Evolutionary conservation across 2,329 filamentous ascomycete species (phyloP), one percentile per base, ranked within the genome.

Genomic region (Coniochaeta sp.): DNA sequence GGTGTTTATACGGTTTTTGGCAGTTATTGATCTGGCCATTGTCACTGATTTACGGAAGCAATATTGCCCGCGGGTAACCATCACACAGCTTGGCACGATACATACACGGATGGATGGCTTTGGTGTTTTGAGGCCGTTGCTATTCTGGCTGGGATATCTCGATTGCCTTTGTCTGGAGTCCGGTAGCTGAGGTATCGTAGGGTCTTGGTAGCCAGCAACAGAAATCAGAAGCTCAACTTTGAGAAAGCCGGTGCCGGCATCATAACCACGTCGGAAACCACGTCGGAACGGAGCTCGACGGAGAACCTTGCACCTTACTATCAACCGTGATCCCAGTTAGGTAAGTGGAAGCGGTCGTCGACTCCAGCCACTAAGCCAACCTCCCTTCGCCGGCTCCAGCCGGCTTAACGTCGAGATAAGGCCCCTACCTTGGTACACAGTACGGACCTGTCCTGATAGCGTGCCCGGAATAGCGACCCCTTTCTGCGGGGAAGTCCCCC

Each of bases 351-450:
- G 22, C 47, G 47, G 26, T 24, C 16, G 26, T 24, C 16, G 14
- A 3, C 24, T n/a, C 47, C 47, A 47, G 38, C n/a, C 38, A 5
- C n/a, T 10, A 19, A 47, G 19, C 19, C 24, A 8, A 2, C 19
- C n/a, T 44, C 14, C n/a, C 9, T 47, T 24, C 42, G 26, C 42
- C 47, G 47, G 47, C 47, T 52, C 47, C 22, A 52, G 47, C 47
- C 47, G 47, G 47, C 47, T 52, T 52, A 52, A 52, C 26, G 47
- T 52, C 47, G n/a, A 26, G 47, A 52, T 52, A 52, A 52, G 47
- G 9, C 47, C 47, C 17, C 12, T 40, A n/a, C 38, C 38, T n/a
- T n/a, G n/a, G n/a, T n/a, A n/a, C n/a, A n/a, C n/a, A n/a, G n/a
- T n/a, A n/a, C n/a, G n/a, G n/a, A n/a, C n/a, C 38, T 38, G 36